Conservation (phyloP, 441 rosid genomes). For the California macrophylla region DNA sequence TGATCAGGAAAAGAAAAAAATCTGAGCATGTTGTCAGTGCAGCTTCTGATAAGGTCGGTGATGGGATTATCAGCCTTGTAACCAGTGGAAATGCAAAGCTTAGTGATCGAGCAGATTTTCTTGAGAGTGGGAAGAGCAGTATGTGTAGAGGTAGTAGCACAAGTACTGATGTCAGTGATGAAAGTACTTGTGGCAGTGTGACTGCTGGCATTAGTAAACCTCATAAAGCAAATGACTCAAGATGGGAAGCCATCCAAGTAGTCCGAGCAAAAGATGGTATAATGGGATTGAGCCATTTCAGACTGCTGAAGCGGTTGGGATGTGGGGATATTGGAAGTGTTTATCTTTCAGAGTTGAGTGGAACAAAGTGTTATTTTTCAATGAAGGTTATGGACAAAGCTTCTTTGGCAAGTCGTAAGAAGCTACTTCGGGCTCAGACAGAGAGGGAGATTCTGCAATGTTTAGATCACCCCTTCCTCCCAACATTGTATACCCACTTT, state of each 20-base stretch:
- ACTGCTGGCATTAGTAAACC: constrained; percentile 83
- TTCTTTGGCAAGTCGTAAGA: constrained; percentile 86
- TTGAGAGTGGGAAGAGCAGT: constrained; percentile 83
- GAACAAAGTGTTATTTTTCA: constrained; percentile 60
- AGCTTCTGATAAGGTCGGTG: constrained; percentile 38
- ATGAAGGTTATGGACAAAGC: constrained; percentile 98
- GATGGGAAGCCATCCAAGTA: constrained; percentile 92
- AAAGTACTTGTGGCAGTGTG: constrained; percentile 87
- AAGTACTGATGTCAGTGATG: constrained; percentile 91
- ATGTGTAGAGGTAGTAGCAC: constrained; percentile 79
- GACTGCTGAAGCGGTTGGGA: constrained; percentile 79
- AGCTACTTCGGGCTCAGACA: constrained; percentile 84
- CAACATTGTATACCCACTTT: constrained; percentile 76
- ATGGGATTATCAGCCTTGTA: constrained; percentile 62
- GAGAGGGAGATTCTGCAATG: constrained; percentile 92
- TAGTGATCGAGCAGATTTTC: constrained; percentile 68
- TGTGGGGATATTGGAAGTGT: constrained; percentile 62
- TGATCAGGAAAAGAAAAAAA: constrained; percentile 24
- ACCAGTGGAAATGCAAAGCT: constrained; percentile 59
- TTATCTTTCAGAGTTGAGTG: background rate
- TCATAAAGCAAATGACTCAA: constrained; percentile 90
- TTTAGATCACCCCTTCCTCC: constrained; percentile 90
- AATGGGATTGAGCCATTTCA: constrained; percentile 87
- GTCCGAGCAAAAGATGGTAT: constrained; percentile 70
- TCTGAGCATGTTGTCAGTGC: constrained; percentile 35